Percentiles rank a stretch among this genome's conserved stretches.
Conservation (phyloP, 768 basidiomycete genomes). For the Mycena polygramma region DNA sequence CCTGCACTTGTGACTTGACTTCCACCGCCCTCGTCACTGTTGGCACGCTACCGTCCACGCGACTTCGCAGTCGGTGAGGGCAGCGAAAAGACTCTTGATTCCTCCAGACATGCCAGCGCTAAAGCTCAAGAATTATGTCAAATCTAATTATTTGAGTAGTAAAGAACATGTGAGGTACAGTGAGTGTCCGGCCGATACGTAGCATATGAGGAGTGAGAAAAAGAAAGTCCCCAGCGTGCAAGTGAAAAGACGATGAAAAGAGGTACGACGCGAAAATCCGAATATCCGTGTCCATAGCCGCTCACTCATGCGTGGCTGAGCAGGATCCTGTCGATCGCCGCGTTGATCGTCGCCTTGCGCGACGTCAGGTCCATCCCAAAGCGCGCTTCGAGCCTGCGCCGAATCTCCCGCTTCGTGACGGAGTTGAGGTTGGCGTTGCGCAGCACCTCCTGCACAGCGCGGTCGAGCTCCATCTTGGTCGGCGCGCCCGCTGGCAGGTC, state of each 20-base stretch:
- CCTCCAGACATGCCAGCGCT: too few species aligned
- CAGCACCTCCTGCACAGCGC: constrained; percentile 79
- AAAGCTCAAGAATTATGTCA: too few species aligned
- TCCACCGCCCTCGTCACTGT: too few species aligned
- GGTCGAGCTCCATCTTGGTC: constrained; percentile 79
- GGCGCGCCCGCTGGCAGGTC: constrained; percentile 65
- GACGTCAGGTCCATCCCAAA: constrained; percentile 84
- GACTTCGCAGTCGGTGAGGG: too few species aligned
- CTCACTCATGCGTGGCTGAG: constrained; percentile 61
- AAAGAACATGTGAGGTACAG: constrained; percentile 13
- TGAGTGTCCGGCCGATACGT: constrained; percentile 18
- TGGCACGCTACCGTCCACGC: too few species aligned
- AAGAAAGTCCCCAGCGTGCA: too few species aligned
- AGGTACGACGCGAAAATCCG: too few species aligned
- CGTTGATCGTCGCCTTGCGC: constrained; percentile 82
- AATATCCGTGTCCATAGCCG: too few species aligned
- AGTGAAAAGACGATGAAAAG: too few species aligned
- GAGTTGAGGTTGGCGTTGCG: constrained; percentile 86
- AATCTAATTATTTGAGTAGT: not conserved
- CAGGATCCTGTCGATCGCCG: constrained; percentile 80
- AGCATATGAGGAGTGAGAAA: constrained; percentile 12
- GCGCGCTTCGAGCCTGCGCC: constrained; percentile 83
- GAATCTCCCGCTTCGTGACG: constrained; percentile 92
- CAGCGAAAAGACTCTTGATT: too few species aligned
- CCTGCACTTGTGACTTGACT: too few species aligned